These are phyloP conservation scores for Bipolaris victoriae DNA, from an alignment of 2,329 filamentous ascomycete genomes.

Conservation along the genomic window DNA sequence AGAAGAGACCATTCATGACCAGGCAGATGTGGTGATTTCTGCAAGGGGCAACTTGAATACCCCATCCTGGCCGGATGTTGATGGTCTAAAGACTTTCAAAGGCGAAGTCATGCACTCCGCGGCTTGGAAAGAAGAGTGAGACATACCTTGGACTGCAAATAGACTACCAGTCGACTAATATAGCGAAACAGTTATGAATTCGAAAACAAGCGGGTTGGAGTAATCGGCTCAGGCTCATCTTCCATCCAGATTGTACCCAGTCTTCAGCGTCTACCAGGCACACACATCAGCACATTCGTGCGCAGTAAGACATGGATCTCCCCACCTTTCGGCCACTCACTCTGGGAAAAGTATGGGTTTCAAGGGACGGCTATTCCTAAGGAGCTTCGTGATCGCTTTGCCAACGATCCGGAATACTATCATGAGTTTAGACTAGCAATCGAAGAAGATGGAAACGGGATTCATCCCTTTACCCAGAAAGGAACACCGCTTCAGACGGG, in stretches of 20 bases:
- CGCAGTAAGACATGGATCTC: slow-evolving; percentile 48
- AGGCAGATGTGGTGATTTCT: slow-evolving; percentile 39
- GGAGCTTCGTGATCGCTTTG: slow-evolving; percentile 34
- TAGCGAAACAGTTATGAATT: slow-evolving; percentile 37
- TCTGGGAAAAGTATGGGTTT: slow-evolving; percentile 45
- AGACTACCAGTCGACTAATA: slow-evolving; percentile 4
- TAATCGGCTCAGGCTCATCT: slow-evolving; percentile 46
- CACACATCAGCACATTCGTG: slow-evolving; percentile 41
- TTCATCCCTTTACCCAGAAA: slow-evolving; percentile 43
- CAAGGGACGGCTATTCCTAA: slow-evolving; percentile 37
- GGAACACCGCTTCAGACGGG: slow-evolving; percentile 48
- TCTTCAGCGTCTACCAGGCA: slow-evolving; percentile 45
- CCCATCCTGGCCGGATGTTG: slow-evolving; percentile 43
- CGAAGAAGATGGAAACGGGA: slow-evolving; percentile 43
- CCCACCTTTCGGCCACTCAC: slow-evolving; percentile 37
- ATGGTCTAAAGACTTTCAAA: slow-evolving; percentile 39
- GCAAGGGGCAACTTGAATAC: slow-evolving; percentile 44
- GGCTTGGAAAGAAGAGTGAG: slow-evolving; percentile 44
- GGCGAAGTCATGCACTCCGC: slow-evolving; percentile 48
- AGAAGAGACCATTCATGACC: slow-evolving; percentile 34
- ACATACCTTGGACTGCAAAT: not conserved
- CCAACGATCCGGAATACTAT: slow-evolving; percentile 39
- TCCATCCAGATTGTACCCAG: slow-evolving; percentile 52
- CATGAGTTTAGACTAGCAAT: slow-evolving; percentile 39
- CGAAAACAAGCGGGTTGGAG: slow-evolving; percentile 41